A percentile compares a stretch with the other conserved stretches of the same genome.
Conservation (phyloP, 306 rosid genomes). For the Acacia melanoxylon region DNA sequence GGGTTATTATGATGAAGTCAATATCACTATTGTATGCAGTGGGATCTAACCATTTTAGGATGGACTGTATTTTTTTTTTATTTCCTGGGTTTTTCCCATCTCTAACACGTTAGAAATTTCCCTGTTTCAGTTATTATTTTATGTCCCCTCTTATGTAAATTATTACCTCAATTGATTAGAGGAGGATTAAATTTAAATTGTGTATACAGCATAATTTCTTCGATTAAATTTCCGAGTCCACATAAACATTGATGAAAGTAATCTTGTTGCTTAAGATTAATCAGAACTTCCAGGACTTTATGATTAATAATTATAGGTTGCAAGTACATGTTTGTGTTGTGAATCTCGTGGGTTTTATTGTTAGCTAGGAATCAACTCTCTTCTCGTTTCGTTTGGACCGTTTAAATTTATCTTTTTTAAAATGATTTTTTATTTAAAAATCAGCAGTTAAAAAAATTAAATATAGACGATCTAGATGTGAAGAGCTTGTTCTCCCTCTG, state of each 20-base stretch:
- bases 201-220: not conserved
- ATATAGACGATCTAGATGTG: no score
- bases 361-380: no score
- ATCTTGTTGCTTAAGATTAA: not conserved
- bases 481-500: no score
- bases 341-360: no score
- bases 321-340: not conserved
- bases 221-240: not conserved
- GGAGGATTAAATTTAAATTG: not conserved
- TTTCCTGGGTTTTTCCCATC: not conserved
- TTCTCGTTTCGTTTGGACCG: no score
- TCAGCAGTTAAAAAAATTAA: no score
- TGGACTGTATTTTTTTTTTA: not conserved
- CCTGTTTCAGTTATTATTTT: not conserved
- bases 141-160: not conserved
- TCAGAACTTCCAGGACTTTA: not conserved
- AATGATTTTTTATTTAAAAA: no score
- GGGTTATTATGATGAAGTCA: not conserved
- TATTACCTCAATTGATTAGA: not conserved
- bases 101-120: not conserved
- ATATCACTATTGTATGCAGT: not conserved
- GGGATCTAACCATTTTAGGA: not conserved
- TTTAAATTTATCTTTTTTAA: no score
- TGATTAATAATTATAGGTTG: not conserved
- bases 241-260: not conserved